Percentiles rank a stretch among this genome's conserved stretches.
These are phyloP conservation scores for Suillus spraguei DNA, from an alignment of 768 basidiomycete species.

Conservation along the genomic window DNA sequence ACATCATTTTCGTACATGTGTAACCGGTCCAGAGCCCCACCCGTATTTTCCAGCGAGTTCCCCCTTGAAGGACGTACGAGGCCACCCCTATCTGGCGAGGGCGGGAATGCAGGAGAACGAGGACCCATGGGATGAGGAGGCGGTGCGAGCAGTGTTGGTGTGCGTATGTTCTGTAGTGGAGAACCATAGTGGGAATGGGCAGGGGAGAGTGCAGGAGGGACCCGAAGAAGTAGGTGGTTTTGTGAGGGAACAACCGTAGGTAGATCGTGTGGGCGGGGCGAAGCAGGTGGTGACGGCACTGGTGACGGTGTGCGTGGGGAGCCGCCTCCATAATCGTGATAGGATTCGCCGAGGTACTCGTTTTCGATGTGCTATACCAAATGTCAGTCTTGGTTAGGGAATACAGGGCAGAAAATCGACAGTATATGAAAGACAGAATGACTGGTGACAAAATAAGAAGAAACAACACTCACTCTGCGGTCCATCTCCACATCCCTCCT, in stretches of 20 bases:
- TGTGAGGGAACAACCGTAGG: conserved; percentile 32
- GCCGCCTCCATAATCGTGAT: conserved; percentile 18
- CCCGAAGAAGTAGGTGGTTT: conserved; percentile 41
- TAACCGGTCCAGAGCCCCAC: conserved; percentile 30
- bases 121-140: conserved; percentile 76
- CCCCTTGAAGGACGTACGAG: conserved; percentile 21
- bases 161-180: conserved; percentile 12
- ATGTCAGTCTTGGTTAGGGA: neutral
- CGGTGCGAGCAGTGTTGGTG: conserved; percentile 51
- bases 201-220: conserved; percentile 28
- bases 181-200: conserved; percentile 7
- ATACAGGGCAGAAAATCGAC: neutral
- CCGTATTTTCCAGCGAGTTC: conserved; percentile 27
- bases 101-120: conserved; percentile 57
- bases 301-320: too few species aligned
- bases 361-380: conserved; percentile 23
- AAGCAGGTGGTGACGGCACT: too few species aligned
- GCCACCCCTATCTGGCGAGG: conserved; percentile 61
- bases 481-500: too few species aligned
- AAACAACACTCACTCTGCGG: too few species aligned
- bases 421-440: too few species aligned
- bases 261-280: conserved; percentile 33
- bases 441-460: too few species aligned
- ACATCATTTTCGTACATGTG: conserved; percentile 25
- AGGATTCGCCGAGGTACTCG: conserved; percentile 23